Evolutionary conservation across 169 alveolate genomes (phyloP).

Genomic region (Eimeria praecox): DNA sequence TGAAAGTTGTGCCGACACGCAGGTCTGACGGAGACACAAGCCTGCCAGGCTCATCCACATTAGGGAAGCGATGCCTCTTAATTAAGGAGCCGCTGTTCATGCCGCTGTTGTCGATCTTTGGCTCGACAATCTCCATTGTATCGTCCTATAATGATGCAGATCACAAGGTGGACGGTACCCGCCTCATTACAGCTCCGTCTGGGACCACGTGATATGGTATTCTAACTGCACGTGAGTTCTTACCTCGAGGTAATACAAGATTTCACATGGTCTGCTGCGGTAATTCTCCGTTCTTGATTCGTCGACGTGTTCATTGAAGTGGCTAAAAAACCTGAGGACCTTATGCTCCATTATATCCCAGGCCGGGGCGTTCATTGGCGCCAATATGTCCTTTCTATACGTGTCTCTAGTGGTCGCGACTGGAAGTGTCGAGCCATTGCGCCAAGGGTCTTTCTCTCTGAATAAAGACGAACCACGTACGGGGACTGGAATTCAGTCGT

Average conservation of each 20-base stretch:
- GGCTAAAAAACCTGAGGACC: conserved; percentile 89
- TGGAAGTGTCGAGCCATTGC: conserved; percentile 74
- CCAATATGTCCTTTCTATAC: neutral
- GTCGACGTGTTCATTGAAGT: conserved; percentile 91
- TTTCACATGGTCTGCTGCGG: conserved; percentile 86
- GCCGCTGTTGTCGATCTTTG: conserved; percentile 90
- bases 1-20: conserved; percentile 87
- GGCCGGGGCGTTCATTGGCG: conserved; percentile 72
- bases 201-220: neutral
- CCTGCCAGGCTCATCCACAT: conserved; percentile 84
- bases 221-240: neutral
- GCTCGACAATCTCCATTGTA: conserved; percentile 89
- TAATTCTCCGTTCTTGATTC: conserved; percentile 89
- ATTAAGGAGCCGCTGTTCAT: conserved; percentile 91
- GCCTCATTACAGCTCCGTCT: neutral
- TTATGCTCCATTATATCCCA: conserved; percentile 82
- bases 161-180: neutral
- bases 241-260: conserved; percentile 90
- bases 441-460: conserved; percentile 75
- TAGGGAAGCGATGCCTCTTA: conserved; percentile 89
- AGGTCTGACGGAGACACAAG: conserved; percentile 88
- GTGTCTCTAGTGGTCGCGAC: conserved; percentile 71
- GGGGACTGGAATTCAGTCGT: neutral
- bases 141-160: conserved; percentile 84
- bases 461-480: neutral